Base-by-base conservation (phyloP, 805 yeast species). In the Spathaspora sp. region DNA sequence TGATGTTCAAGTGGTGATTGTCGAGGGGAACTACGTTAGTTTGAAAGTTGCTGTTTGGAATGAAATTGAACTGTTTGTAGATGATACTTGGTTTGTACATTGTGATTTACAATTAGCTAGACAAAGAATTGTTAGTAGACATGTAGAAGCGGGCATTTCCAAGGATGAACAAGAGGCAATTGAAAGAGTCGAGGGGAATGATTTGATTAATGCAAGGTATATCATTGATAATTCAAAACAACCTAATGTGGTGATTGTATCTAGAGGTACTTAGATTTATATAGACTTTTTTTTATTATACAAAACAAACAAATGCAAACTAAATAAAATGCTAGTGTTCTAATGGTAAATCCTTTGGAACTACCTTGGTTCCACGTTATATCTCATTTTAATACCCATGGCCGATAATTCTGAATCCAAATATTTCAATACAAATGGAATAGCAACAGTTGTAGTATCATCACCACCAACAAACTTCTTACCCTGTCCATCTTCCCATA, bases 401-500 rank as follows among this genome's bases (percentile, higher is more conserved):
- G 99, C 98, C 16, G 96, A 83, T 60, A 94, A 79, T 70, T 94
- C 99, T 32, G 96, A 89, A 64, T 94, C 98, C 66, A 94, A 78
- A 67, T 93, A 94, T 67, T 92, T 88, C 79, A 94, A 81, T 32
- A 94, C 99, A 67, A 92, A 94, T 52, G 99, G 99, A 67, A 94
- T 87, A 44, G 97, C 97, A 57, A 94, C 94, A 0, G 96, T 87
- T 2, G 97, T 87, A n/a, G 97, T 90, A 55, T 94, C 80, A 54
- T 82, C 85, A 64, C 99, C 99, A 49, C 99, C 99, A 51, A 83
- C 84, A 66, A 87, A 93, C 66, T 86, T 85, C 65, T 83, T 86
- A 49, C 99, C 98, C 61, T 86, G 91, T 17, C 97, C 98, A 67
- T 94, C 99, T 74, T 94, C 97, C 99, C 99, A 94, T 43, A 87